Evolutionary conservation across 2,329 filamentous ascomycete species (phyloP).

Genomic region (Chaetomium strumarium): DNA sequence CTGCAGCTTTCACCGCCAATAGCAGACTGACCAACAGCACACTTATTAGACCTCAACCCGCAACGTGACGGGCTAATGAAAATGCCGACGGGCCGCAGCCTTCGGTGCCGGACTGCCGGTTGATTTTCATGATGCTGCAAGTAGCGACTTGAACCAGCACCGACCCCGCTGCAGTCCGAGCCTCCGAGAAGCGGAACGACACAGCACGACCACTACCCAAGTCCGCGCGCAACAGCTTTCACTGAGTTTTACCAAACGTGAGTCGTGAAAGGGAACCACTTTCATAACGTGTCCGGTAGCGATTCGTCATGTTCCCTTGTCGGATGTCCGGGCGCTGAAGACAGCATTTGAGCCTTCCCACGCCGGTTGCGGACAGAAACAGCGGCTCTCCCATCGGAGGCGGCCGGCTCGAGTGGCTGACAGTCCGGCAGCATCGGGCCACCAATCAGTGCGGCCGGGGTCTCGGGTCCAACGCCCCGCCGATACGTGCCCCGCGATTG

Average conservation of each 20-base stretch:
- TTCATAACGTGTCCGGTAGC: background rate
- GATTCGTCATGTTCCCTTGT: background rate
- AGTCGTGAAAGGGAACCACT: background rate
- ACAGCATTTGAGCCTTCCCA: background rate
- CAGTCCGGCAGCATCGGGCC: too few relatives aligned
- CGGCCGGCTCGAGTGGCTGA: background rate
- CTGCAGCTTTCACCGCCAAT: constrained; percentile 3
- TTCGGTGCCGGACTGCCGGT: background rate
- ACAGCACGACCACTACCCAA: background rate
- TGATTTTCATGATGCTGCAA: background rate
- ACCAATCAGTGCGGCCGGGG: too few relatives aligned
- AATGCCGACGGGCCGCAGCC: background rate
- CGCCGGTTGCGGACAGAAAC: background rate
- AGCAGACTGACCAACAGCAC: background rate
- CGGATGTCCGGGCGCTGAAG: background rate
- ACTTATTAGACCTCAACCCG: background rate
- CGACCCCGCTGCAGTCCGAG: too few relatives aligned
- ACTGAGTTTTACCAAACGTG: background rate
- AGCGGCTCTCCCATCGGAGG: background rate
- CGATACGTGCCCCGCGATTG: too few relatives aligned
- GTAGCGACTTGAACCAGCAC: background rate
- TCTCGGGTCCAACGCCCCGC: too few relatives aligned
- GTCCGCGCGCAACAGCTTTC: background rate
- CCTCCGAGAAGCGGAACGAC: background rate
- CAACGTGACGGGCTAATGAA: background rate